phyloP scores from a whole-genome alignment of 208 protist genomes.

The Entamoeba dispar region DNA sequence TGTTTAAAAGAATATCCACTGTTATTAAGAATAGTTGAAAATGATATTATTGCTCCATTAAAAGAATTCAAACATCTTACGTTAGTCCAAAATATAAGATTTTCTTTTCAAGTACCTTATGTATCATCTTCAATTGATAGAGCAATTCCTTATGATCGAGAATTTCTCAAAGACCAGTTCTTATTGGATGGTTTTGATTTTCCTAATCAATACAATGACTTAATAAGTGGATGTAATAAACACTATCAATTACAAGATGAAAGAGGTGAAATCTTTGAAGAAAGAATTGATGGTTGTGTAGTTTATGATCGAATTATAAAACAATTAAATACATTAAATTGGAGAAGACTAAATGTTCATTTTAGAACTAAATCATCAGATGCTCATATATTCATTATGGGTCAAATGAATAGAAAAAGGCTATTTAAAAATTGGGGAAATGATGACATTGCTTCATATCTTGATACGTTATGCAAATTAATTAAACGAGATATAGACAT shows the following conservation, averaged over 20 bases:
- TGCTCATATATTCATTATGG: neutral
- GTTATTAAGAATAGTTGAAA: neutral
- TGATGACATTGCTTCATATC: neutral
- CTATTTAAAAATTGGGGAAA: neutral
- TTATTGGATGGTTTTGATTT: neutral
- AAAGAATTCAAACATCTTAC: neutral
- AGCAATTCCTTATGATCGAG: neutral
- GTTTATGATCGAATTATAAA: neutral
- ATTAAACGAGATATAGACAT: neutral
- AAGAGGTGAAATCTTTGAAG: neutral
- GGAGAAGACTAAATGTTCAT: neutral
- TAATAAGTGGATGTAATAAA: neutral
- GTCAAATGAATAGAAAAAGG: neutral
- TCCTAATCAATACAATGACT: neutral
- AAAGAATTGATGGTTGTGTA: neutral
- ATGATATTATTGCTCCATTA: neutral
- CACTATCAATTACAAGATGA: neutral
- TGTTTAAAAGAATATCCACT: neutral
- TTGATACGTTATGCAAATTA: neutral
- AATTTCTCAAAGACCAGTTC: neutral
- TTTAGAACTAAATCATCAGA: neutral
- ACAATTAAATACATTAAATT: neutral
- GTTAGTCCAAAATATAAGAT: neutral
- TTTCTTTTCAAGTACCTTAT: neutral
- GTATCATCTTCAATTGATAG: neutral